Evolutionary conservation across 306 rosid species (phyloP).

Genomic region (Abrus precatorius): DNA sequence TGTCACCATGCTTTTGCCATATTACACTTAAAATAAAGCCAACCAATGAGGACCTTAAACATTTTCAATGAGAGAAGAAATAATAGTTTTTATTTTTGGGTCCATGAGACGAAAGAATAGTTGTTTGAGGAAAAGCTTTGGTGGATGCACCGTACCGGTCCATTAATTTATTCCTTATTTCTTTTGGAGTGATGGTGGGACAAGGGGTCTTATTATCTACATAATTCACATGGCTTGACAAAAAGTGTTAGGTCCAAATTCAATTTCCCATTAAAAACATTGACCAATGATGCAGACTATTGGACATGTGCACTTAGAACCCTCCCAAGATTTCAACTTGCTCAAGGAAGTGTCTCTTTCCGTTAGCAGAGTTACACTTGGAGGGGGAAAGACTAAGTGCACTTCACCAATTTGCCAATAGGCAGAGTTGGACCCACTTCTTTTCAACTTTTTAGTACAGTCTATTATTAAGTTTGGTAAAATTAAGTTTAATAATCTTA

Average conservation of each 20-base stretch:
- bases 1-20: background rate
- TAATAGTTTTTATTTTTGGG: background rate
- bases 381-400: background rate
- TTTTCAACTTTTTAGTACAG: too few species aligned
- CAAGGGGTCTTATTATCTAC: conserved; percentile 22
- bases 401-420: conserved; percentile 19
- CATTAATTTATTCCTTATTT: conserved; percentile 5
- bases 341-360: conserved; percentile 45
- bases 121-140: conserved; percentile 20
- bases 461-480: too few species aligned
- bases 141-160: conserved; percentile 17
- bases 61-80: conserved; percentile 24
- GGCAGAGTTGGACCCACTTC: background rate
- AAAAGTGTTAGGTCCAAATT: conserved; percentile 44
- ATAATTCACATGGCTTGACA: conserved; percentile 44
- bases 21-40: conserved; percentile 36
- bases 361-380: background rate
- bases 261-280: conserved; percentile 43
- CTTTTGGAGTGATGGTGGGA: conserved; percentile 7
- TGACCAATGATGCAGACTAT: conserved; percentile 45
- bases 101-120: background rate
- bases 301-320: conserved; percentile 31
- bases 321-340: conserved; percentile 48
- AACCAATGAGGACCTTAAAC: conserved; percentile 44
- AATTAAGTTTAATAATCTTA: too few species aligned